Base-by-base conservation (phyloP, 495 filamentous ascomycete genomes). In the Xylaria nigripes region DNA sequence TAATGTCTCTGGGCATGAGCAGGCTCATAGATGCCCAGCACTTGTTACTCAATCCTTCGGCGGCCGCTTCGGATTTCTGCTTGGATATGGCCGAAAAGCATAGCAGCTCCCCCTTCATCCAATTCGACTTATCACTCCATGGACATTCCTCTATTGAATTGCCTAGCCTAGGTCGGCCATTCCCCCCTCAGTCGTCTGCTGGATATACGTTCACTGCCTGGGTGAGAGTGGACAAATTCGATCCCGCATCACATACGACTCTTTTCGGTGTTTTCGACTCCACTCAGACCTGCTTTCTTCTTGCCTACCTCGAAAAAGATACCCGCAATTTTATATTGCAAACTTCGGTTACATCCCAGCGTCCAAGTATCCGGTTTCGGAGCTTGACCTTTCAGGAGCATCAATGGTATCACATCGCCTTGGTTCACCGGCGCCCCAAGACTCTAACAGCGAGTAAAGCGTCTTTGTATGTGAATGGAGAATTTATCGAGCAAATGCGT, bases 281-380 rank as follows among this genome's bases (percentile, higher is more conserved):
- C 0, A 89, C 81, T 16, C 93, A 98, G 62, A 90, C 87, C 0
- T 98, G 94, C 70, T 98, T 98, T 59, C 74, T 97, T 29, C 81
- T 98, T 41, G 86, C 86, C 21, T 98, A 97, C 65, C 78, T 98
- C 22, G 93, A 98, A 68, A 89, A 86, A 62, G 90, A 97, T 64
- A 94, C 89, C n/a, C 83, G 80, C 24, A 90, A 95, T 63, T 90
- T 98, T 58, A 97, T 98, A 63, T 75, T 98, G 21, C 93, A 98
- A 66, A 97, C 93, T 30, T 96, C 94, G 12, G 86, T 97, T 48
- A 89, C 81, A 34, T 91, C 89, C 1, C 73, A 85, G 19, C 79
- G 85, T 29, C 90, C 93, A 6, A 97, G 92, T 71, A 87, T 97
- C 23, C 82, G 93, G 47, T 98, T 98, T 74, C 93, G 90, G 68